Percentiles rank a stretch among this genome's conserved stretches.
Evolutionary conservation across 1,284 basidiomycete genomes (phyloP).

Genomic region (Megacollybia platyphylla): DNA sequence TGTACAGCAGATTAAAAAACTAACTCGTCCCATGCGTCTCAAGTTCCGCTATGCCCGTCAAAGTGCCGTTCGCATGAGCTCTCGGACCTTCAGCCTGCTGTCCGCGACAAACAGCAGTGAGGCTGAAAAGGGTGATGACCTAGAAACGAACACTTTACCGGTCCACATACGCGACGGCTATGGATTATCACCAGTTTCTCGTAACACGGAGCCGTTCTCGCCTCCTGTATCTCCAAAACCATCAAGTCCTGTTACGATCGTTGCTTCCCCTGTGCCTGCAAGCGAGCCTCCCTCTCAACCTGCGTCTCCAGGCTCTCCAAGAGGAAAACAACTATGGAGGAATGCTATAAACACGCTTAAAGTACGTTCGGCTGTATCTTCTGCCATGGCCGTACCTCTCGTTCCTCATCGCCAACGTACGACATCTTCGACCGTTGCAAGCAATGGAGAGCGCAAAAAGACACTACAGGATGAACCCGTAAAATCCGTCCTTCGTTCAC

Average conservation of each 20-base stretch:
- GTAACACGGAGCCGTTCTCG: background rate
- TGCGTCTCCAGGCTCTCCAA: conserved; percentile 5
- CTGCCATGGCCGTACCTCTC: conserved; percentile 15
- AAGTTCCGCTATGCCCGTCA: background rate
- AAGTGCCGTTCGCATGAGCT: conserved; percentile 4
- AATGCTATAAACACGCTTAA: conserved; percentile 17
- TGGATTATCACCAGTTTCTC: background rate
- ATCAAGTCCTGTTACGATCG: background rate
- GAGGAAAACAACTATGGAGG: conserved; percentile 15
- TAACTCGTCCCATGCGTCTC: background rate
- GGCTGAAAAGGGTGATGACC: conserved; percentile 9
- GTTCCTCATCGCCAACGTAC: conserved; percentile 26
- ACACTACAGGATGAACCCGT: conserved; percentile 21
- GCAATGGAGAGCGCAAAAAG: conserved; percentile 15
- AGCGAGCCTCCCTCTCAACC: background rate
- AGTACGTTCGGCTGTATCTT: conserved; percentile 16
- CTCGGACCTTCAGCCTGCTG: conserved; percentile 8
- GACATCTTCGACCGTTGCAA: conserved; percentile 23
- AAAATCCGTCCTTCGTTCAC: conserved; percentile 31
- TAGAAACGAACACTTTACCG: conserved; percentile 7
- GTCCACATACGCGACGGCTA: conserved; percentile 6
- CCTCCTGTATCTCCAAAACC: conserved; percentile 8
- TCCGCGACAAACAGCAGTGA: conserved; percentile 7
- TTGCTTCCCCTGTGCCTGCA: background rate
- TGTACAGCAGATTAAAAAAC: background rate